Percentiles rank a stretch among this genome's conserved stretches.
Evolutionary conservation across 441 rosid species (phyloP).

Genomic region (Flueggea neowawraea): DNA sequence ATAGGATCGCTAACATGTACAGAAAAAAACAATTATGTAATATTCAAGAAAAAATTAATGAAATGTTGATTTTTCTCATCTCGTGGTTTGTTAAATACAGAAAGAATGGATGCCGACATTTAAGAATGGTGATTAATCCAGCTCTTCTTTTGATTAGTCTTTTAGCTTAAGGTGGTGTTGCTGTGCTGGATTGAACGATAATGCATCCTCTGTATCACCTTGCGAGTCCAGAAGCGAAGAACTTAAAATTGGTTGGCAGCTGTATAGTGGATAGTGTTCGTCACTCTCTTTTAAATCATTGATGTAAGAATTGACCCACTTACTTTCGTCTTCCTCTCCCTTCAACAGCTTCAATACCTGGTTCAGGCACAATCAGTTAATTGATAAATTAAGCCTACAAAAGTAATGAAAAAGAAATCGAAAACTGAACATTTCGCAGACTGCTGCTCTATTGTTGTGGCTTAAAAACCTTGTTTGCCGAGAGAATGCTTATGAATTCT

Average conservation of each 20-base stretch:
- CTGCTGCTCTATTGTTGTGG: no score
- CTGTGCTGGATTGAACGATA: constrained; percentile 1
- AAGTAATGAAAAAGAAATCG: no score
- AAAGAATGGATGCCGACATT: constrained; percentile 12
- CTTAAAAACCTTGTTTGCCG: no score
- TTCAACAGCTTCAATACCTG: constrained; percentile 59
- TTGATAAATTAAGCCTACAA: no score
- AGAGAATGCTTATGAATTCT: no score
- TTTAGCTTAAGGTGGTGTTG: constrained; percentile 20
- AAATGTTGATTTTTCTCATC: no score
- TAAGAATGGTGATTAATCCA: constrained; percentile 36
- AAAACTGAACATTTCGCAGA: no score
- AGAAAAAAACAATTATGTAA: no score
- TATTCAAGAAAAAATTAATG: no score
- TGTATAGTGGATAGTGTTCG: constrained; percentile 48
- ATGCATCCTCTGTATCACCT: constrained; percentile 28
- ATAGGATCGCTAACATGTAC: no score
- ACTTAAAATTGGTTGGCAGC: constrained; percentile 37
- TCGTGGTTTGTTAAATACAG: background rate
- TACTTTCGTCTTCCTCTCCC: constrained; percentile 10
- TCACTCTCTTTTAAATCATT: constrained; percentile 28
- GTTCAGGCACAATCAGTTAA: background rate
- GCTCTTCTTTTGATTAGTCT: constrained; percentile 34
- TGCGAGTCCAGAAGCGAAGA: constrained; percentile 50
- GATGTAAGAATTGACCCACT: constrained; percentile 17